Percentiles rank a stretch among this genome's conserved stretches.
Evolutionary conservation across 176 grass and related monocot species (phyloP).

Genomic region (Juncus effusus): DNA sequence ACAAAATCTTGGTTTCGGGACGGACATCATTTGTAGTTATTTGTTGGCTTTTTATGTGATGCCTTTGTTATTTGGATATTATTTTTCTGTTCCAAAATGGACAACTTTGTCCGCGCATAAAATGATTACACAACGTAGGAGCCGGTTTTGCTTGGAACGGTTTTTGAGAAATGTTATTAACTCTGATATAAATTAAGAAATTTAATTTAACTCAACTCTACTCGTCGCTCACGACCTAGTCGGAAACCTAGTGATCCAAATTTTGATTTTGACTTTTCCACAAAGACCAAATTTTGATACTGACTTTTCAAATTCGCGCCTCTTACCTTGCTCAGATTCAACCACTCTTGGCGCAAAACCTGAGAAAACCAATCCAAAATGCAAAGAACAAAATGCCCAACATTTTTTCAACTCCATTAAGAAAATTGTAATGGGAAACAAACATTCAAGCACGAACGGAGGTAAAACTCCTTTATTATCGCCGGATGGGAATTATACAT

Average conservation of each 20-base stretch:
- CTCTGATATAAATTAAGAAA: constrained; percentile 60
- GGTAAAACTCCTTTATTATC: constrained; percentile 3
- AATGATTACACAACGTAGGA: too few species aligned
- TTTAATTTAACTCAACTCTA: constrained; percentile 12
- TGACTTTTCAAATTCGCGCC: constrained; percentile 31
- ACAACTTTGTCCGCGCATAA: too few species aligned
- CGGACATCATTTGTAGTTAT: too few species aligned
- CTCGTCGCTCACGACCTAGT: constrained; percentile 62
- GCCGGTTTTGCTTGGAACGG: too few species aligned
- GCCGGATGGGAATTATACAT: not conserved
- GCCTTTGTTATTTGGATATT: too few species aligned
- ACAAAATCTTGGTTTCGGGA: too few species aligned
- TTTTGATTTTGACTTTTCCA: too few species aligned
- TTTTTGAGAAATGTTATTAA: too few species aligned
- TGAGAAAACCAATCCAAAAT: constrained; percentile 5
- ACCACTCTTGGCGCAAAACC: not conserved
- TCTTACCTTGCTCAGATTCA: constrained; percentile 24
- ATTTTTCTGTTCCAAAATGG: too few species aligned
- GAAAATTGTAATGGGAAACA: constrained; percentile 44
- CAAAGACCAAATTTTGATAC: constrained; percentile 18
- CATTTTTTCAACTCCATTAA: constrained; percentile 65
- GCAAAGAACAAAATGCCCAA: constrained; percentile 29
- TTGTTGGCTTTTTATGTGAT: too few species aligned
- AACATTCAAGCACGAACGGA: constrained; percentile 6
- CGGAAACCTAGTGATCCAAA: constrained; percentile 36